A percentile compares a stretch with the other conserved stretches of the same genome.
Evolutionary conservation across 2,329 filamentous ascomycete species (phyloP).

Genomic region (Fusarium illudens): DNA sequence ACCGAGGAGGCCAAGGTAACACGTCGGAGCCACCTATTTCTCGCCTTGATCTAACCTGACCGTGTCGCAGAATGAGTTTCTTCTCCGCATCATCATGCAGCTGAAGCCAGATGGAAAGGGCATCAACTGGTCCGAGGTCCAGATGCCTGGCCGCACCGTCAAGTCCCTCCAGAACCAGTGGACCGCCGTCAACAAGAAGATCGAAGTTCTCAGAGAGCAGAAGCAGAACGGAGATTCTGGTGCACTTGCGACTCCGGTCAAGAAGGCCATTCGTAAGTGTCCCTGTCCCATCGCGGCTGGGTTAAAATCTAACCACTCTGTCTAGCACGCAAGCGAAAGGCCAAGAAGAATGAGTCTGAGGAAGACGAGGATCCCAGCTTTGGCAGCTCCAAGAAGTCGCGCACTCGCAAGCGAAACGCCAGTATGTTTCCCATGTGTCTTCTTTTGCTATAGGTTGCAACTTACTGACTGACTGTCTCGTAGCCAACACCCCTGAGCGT

Average conservation of each 20-base stretch:
- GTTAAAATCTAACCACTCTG: not conserved
- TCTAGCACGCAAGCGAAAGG: slow-evolving; percentile 38
- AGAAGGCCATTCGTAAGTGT: slow-evolving; percentile 40
- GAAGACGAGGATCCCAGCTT: slow-evolving; percentile 10
- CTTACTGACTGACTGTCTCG: slow-evolving; percentile 2
- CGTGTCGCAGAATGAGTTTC: slow-evolving; percentile 45
- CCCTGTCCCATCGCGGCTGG: no score
- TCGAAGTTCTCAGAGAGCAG: slow-evolving; percentile 47
- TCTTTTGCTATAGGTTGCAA: not conserved
- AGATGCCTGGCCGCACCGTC: slow-evolving; percentile 49
- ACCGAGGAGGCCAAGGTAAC: slow-evolving; percentile 50
- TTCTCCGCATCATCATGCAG: slow-evolving; percentile 49
- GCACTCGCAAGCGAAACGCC: slow-evolving; percentile 30
- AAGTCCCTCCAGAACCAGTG: slow-evolving; percentile 52
- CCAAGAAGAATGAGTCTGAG: slow-evolving; percentile 14
- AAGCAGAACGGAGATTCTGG: not conserved
- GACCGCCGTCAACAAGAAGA: slow-evolving; percentile 48
- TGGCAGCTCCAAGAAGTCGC: slow-evolving; percentile 19
- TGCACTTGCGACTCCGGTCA: slow-evolving; percentile 22
- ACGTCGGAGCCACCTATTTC: not conserved
- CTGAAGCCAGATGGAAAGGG: slow-evolving; percentile 44
- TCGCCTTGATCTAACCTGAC: not conserved
- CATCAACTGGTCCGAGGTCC: slow-evolving; percentile 49
- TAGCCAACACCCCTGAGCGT: slow-evolving; percentile 19
- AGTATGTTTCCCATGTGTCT: slow-evolving; percentile 11